Conservation (phyloP, 208 protist genomes). For the Acanthamoeba royreba region DNA sequence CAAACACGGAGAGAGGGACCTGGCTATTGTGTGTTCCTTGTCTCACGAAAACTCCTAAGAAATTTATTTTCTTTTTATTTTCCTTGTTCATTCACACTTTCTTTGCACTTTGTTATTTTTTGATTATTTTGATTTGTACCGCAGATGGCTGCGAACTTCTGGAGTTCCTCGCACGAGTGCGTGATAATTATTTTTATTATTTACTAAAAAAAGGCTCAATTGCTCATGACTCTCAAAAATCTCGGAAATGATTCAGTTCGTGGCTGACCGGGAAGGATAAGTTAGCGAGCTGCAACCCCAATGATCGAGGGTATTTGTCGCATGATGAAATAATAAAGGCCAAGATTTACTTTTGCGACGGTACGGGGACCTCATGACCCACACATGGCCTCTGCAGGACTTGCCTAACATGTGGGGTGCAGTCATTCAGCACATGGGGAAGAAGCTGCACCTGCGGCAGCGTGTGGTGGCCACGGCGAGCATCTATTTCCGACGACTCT, state of each 20-base stretch:
- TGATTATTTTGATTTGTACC: too few relatives aligned
- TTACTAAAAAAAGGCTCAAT: neutral
- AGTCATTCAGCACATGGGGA: conserved; percentile 31
- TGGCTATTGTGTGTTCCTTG: too few relatives aligned
- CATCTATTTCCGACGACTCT: neutral
- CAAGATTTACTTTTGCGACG: conserved; percentile 22
- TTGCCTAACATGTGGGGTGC: neutral
- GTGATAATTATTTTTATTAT: neutral
- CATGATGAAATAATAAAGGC: conserved; percentile 14
- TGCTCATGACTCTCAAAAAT: neutral
- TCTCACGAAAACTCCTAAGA: too few relatives aligned
- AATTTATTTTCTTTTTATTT: too few relatives aligned
- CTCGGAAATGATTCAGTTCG: neutral
- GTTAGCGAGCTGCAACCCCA: neutral
- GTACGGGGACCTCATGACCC: neutral
- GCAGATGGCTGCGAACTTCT: conserved; percentile 6
- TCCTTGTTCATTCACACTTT: too few relatives aligned
- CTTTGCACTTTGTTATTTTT: too few relatives aligned
- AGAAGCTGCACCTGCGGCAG: conserved; percentile 16
- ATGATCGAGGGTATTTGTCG: neutral
- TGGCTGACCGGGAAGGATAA: neutral
- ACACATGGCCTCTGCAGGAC: neutral
- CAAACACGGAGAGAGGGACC: too few relatives aligned
- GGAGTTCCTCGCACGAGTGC: neutral
- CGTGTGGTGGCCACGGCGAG: neutral